Evolutionary conservation across 2,329 filamentous ascomycete species (phyloP), one percentile per base, ranked within the genome.

Genomic region (Tolypocladium tundrense): DNA sequence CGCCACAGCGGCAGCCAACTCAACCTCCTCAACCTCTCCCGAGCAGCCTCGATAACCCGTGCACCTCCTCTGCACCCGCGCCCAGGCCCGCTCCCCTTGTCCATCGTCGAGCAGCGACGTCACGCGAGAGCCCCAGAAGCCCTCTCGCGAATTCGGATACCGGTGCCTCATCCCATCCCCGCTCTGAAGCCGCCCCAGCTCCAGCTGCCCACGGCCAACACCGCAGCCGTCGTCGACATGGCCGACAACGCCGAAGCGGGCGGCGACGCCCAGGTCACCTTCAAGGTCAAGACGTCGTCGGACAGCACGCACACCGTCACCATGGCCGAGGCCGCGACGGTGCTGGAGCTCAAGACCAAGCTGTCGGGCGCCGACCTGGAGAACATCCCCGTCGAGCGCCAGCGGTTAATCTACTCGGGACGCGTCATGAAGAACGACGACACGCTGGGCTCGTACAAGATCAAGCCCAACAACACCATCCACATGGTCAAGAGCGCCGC

Each of bases 241-340:
- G 81, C 87, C 70, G 87, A 90, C 72, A 83, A 82, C 69, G 72
- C 77, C 65, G 79, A 82, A 60, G 72, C 79, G 64, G 70, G 77
- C 67, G 81, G 84, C 67, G 90, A 92, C 69, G 77, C 86, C 68
- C 86, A 92, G 67, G 78, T 99, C 76, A 96, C 90, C 72, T 97
- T 99, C 84, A 94, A 91, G 77, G 87, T 99, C 75, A 99, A 97
- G 79, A 90, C 90, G n/a, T 92, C 91, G n/a, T 88, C 87, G 66
- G 92, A 97, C 70, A 86, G 84, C 71, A 91, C 88, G 73, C 92
- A 91, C 70, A 86, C 83, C 56, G 79, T 99, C 70, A 95, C 91
- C 58, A 86, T 97, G 69, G 75, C 88, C 59, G 82, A 88, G 63
- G 83, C 84, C 41, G 90, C 88, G 54, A 88, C 88, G 9, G 88